Conservation (phyloP, 2,329 filamentous ascomycete genomes). For the Paraphoma chrysanthemicola region DNA sequence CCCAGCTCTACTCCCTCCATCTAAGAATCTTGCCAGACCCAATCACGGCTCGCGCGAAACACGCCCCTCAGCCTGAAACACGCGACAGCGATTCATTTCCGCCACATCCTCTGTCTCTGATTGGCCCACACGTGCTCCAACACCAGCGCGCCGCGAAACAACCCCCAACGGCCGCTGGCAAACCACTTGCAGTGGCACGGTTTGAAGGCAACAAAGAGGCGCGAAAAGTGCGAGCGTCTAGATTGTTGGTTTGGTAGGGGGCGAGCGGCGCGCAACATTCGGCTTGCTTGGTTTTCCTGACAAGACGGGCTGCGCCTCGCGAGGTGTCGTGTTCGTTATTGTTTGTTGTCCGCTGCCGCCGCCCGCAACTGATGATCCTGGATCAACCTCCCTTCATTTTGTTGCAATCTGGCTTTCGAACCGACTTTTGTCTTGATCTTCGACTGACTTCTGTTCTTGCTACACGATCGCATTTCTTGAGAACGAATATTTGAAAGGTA, state of each 20-base stretch:
- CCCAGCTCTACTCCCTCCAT: no score
- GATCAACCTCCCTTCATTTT: conserved; percentile 2
- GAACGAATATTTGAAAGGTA: background rate
- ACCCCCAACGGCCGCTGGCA: conserved; percentile 25
- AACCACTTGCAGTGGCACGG: conserved; percentile 26
- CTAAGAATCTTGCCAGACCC: background rate
- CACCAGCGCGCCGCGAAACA: conserved; percentile 17
- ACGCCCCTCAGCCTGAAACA: conserved; percentile 41
- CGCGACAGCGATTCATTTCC: conserved; percentile 37
- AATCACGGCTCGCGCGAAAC: conserved; percentile 36
- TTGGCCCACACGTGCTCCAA: conserved; percentile 24
- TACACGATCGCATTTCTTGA: background rate
- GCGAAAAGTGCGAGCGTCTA: conserved; percentile 21
- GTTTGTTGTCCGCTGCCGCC: conserved; percentile 5
- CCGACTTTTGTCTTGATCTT: no score
- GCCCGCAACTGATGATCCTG: no score
- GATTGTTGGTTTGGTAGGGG: background rate
- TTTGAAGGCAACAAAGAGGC: conserved; percentile 8
- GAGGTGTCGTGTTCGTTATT: background rate
- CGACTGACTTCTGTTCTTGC: background rate
- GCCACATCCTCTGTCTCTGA: conserved; percentile 19
- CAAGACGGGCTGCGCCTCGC: conserved; percentile 4
- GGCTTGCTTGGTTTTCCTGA: background rate
- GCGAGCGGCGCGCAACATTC: no score
- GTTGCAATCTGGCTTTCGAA: background rate